These are phyloP conservation scores for Neurospora sp. DNA, from an alignment of 495 filamentous ascomycete species.

Conservation along the genomic window DNA sequence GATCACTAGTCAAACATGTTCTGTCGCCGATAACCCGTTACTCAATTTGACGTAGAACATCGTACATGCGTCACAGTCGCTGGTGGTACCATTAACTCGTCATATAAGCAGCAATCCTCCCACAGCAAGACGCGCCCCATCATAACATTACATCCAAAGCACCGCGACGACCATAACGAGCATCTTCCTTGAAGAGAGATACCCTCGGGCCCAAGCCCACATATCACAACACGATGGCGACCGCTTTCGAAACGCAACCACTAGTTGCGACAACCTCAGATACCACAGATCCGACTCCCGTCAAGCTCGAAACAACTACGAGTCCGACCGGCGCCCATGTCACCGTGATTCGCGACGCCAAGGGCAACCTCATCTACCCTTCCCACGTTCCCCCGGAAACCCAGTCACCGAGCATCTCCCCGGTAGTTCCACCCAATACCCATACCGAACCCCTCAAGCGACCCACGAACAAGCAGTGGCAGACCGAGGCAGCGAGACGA, in stretches of 20 bases:
- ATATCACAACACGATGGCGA: background rate
- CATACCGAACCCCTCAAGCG: background rate
- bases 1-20: background rate
- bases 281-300: background rate
- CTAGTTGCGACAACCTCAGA: background rate
- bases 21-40: background rate
- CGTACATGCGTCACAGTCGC: background rate
- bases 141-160: background rate
- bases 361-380: conserved; percentile 28
- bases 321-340: conserved; percentile 11
- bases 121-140: background rate
- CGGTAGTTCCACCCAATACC: conserved; percentile 2
- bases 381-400: conserved; percentile 27
- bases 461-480: conserved; percentile 8
- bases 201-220: background rate
- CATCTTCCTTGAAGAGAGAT: background rate
- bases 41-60: background rate
- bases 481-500: conserved; percentile 9
- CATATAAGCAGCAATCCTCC: background rate
- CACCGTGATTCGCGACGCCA: conserved; percentile 20
- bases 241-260: background rate
- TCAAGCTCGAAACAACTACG: conserved; percentile 13
- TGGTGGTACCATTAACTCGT: background rate
- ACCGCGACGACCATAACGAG: background rate
- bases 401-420: conserved; percentile 15